Conservation (phyloP, 108 stramenopile species). For the Parietichytrium sp. region DNA sequence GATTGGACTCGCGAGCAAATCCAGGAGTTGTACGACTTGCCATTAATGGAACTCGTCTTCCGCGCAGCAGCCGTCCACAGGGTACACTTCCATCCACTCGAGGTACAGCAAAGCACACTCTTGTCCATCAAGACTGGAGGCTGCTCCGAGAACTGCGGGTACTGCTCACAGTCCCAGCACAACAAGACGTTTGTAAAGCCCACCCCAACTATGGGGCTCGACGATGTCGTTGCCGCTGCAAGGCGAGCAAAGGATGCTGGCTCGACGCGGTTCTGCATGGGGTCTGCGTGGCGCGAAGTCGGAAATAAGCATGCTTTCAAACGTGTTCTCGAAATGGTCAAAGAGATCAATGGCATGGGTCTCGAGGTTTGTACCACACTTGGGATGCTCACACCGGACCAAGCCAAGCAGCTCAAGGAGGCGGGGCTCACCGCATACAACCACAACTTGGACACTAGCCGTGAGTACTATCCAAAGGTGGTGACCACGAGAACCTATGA, state of each 20-base stretch:
- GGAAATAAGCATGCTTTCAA: constrained; percentile 96
- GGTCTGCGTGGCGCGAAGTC: constrained; percentile 93
- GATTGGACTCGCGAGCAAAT: constrained; percentile 91
- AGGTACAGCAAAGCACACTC: constrained; percentile 94
- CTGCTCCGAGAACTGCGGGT: constrained; percentile 93
- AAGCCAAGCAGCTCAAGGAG: constrained; percentile 90
- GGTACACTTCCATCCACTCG: constrained; percentile 92
- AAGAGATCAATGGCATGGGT: constrained; percentile 86
- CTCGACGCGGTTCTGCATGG: constrained; percentile 96
- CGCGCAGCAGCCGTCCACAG: constrained; percentile 87
- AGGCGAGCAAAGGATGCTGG: constrained; percentile 89
- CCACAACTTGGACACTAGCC: constrained; percentile 95
- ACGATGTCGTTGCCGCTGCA: constrained; percentile 91
- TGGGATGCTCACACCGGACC: constrained; percentile 91
- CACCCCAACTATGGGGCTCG: constrained; percentile 87
- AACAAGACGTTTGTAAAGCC: constrained; percentile 98
- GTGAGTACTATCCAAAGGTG: constrained; percentile 91
- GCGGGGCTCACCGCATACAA: constrained; percentile 95
- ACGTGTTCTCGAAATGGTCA: constrained; percentile 91
- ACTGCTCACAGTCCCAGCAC: constrained; percentile 88
- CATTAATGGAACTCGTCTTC: constrained; percentile 94
- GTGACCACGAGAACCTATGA: constrained; percentile 88
- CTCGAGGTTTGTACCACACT: constrained; percentile 88
- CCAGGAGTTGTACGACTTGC: constrained; percentile 78
- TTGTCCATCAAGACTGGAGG: constrained; percentile 95